phyloP scores from a whole-genome alignment of 2,329 filamentous ascomycete species.

The Diaporthe sp. region DNA sequence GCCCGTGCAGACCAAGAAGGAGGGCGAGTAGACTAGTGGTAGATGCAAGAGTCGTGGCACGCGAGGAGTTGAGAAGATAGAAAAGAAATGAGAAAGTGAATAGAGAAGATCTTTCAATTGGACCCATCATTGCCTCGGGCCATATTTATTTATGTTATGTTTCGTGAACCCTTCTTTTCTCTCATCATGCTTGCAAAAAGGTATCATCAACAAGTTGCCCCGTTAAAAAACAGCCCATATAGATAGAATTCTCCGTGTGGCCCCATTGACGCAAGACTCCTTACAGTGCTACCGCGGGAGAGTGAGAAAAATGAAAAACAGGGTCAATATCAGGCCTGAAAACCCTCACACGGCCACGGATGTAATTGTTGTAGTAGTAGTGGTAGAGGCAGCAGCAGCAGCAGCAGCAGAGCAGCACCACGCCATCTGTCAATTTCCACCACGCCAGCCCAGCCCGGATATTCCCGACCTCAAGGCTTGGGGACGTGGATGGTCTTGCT shows the following conservation, averaged over 20 bases:
- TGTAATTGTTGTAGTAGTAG: background rate
- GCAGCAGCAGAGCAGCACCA: too few species aligned
- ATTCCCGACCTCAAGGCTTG: constrained; percentile 69
- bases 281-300: background rate
- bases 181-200: constrained; percentile 24
- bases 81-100: background rate
- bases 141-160: background rate
- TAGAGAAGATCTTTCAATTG: background rate
- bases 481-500: constrained; percentile 95
- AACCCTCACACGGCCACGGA: background rate
- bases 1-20: constrained; percentile 36
- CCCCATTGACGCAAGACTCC: constrained; percentile 4
- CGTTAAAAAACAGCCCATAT: background rate
- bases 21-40: background rate
- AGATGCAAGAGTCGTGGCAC: too few species aligned
- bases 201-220: constrained; percentile 27
- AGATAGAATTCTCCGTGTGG: background rate
- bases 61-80: background rate
- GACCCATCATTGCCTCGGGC: constrained; percentile 1
- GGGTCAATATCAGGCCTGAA: background rate
- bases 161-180: constrained; percentile 1
- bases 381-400: background rate
- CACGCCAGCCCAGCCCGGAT: background rate
- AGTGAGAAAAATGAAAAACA: background rate
- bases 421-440: background rate